Percentiles rank a stretch among this genome's conserved stretches.
Conservation (phyloP, 169 alveolate species). For the Theileria annulata region DNA sequence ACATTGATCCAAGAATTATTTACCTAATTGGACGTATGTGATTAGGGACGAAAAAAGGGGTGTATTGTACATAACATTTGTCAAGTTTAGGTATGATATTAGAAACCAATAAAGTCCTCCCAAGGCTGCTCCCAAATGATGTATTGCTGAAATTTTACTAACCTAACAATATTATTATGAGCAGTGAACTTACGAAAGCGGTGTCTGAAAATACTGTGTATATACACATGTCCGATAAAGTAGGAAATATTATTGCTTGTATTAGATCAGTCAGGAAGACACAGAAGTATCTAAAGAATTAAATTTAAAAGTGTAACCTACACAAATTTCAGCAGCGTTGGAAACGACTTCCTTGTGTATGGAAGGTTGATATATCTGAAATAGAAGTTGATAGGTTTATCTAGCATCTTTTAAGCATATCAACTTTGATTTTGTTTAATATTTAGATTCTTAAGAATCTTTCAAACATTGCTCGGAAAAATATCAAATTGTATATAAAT, state of each 20-base stretch:
- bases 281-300: constrained; percentile 33
- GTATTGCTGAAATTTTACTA: constrained; percentile 43
- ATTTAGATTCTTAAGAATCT: neutral
- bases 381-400: neutral
- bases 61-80: constrained; percentile 13
- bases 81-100: constrained; percentile 37
- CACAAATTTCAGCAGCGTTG: neutral
- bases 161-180: constrained; percentile 6
- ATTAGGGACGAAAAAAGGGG: constrained; percentile 38
- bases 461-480: neutral
- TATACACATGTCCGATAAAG: constrained; percentile 39
- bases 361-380: constrained; percentile 22
- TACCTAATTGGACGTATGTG: constrained; percentile 17
- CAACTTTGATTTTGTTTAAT: neutral
- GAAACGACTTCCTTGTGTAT: constrained; percentile 1
- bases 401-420: neutral
- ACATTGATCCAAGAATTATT: neutral
- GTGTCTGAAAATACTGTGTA: constrained; percentile 29
- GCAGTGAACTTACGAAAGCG: constrained; percentile 51
- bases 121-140: constrained; percentile 57
- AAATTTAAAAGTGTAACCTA: neutral
- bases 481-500: neutral
- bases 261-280: constrained; percentile 51
- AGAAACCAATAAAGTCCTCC: constrained; percentile 50
- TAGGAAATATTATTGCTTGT: constrained; percentile 56